Evolutionary conservation across 306 rosid species (phyloP).

Genomic region (Vicia sativa): DNA sequence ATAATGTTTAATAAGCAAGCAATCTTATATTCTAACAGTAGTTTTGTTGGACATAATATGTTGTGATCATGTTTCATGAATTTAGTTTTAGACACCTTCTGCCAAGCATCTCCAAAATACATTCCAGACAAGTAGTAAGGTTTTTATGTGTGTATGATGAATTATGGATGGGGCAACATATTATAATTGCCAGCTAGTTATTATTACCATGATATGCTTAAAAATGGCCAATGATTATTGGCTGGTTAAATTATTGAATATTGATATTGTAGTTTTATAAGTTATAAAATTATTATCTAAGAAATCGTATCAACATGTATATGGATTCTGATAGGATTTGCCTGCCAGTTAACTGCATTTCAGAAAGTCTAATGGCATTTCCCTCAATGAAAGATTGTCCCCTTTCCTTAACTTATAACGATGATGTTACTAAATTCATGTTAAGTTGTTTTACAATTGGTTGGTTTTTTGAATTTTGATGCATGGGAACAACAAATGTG

Average conservation of each 20-base stretch:
- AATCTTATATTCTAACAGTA: background rate
- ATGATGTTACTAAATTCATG: background rate
- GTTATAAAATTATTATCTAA: background rate
- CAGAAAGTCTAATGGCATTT: background rate
- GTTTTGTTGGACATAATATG: background rate
- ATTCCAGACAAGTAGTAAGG: conserved; percentile 7
- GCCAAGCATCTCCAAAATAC: background rate
- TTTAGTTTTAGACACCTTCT: background rate
- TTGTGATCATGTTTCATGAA: background rate
- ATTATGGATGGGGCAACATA: conserved; percentile 15
- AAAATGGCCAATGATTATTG: background rate
- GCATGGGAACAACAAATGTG: background rate
- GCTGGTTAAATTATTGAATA: background rate
- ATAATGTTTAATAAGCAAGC: background rate
- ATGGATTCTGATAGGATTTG: background rate
- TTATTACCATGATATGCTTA: too few relatives aligned
- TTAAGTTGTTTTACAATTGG: background rate
- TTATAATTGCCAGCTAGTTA: too few relatives aligned
- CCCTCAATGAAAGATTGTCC: background rate
- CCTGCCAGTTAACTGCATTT: background rate
- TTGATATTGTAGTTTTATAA: background rate
- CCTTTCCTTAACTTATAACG: background rate
- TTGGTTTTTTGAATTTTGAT: background rate
- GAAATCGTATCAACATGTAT: background rate
- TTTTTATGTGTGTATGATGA: background rate